A percentile compares a stretch with the other conserved stretches of the same genome.
Evolutionary conservation across 805 yeast species (phyloP).

Genomic region (Candida easanensis): DNA sequence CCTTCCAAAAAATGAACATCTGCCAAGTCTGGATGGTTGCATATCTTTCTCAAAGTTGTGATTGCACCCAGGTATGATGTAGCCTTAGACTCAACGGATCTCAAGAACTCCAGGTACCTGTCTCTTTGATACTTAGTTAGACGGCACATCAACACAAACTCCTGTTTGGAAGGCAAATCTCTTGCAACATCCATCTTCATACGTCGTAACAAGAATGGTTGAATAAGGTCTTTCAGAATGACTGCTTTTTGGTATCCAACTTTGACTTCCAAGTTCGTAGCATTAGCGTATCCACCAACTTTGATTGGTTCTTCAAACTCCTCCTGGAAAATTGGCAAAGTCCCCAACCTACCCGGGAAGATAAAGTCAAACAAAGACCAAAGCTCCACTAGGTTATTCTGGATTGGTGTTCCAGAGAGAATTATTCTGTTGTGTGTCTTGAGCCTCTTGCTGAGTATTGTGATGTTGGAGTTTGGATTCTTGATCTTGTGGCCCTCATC

Average conservation of each 20-base stretch:
- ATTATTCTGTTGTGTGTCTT: conserved; percentile 84
- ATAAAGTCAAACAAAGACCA: conserved; percentile 97
- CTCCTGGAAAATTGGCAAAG: conserved; percentile 89
- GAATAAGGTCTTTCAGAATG: conserved; percentile 77
- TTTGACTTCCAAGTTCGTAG: conserved; percentile 92
- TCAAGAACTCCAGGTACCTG: conserved; percentile 70
- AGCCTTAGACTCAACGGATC: conserved; percentile 76
- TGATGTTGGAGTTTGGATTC: conserved; percentile 88
- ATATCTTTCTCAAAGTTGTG: conserved; percentile 84
- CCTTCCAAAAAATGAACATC: conserved; percentile 36
- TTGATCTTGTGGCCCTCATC: conserved; percentile 98
- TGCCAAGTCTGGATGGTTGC: conserved; percentile 92
- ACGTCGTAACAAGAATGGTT: conserved; percentile 85
- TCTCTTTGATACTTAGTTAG: conserved; percentile 73
- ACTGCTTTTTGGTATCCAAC: conserved; percentile 96
- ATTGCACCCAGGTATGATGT: conserved; percentile 83
- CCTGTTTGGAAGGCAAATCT: conserved; percentile 89
- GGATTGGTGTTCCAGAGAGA: conserved; percentile 94
- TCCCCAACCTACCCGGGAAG: conserved; percentile 92
- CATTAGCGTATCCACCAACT: conserved; percentile 98
- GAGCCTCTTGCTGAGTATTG: conserved; percentile 79
- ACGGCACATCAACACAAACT: conserved; percentile 90
- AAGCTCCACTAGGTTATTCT: conserved; percentile 84
- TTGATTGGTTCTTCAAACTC: conserved; percentile 93
- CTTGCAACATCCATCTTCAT: conserved; percentile 93